Conservation (phyloP, 2,329 filamentous ascomycete genomes). For the Coleophoma crateriformis region DNA sequence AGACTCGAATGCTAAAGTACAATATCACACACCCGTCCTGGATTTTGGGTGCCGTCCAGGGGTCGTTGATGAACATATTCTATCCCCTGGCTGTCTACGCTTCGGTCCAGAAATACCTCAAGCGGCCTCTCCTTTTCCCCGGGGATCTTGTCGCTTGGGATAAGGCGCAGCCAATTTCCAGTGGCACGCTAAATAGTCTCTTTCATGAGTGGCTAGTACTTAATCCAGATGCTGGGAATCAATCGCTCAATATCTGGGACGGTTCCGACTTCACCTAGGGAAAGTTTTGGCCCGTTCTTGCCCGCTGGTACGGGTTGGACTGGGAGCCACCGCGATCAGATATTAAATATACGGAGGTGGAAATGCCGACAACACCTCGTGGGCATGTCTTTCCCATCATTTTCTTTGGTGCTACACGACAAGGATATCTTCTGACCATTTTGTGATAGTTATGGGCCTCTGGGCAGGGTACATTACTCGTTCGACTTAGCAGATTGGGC, state of each 20-base stretch:
- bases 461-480: background rate
- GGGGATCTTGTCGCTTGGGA: conserved; percentile 39
- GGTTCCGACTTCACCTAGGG: conserved; percentile 39
- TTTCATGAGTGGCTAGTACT: conserved; percentile 44
- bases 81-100: conserved; percentile 44
- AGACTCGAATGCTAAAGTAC: conserved; percentile 31
- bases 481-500: conserved; percentile 42
- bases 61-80: conserved; percentile 43
- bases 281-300: conserved; percentile 40
- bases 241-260: conserved; percentile 45
- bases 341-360: background rate
- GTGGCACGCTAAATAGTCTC: conserved; percentile 40
- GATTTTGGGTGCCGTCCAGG: conserved; percentile 30
- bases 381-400: too few relatives aligned
- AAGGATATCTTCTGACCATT: too few relatives aligned
- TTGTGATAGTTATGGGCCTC: too few relatives aligned
- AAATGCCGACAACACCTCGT: too few relatives aligned
- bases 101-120: conserved; percentile 36
- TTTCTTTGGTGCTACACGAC: too few relatives aligned
- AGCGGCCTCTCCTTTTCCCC: conserved; percentile 35
- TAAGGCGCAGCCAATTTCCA: conserved; percentile 32
- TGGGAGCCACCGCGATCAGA: conserved; percentile 6
- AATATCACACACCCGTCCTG: conserved; percentile 41
- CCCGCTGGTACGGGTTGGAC: conserved; percentile 31
- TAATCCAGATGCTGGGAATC: conserved; percentile 31